Base-by-base conservation (phyloP, 2,329 filamentous ascomycete genomes). In the Bertia moriformis region DNA sequence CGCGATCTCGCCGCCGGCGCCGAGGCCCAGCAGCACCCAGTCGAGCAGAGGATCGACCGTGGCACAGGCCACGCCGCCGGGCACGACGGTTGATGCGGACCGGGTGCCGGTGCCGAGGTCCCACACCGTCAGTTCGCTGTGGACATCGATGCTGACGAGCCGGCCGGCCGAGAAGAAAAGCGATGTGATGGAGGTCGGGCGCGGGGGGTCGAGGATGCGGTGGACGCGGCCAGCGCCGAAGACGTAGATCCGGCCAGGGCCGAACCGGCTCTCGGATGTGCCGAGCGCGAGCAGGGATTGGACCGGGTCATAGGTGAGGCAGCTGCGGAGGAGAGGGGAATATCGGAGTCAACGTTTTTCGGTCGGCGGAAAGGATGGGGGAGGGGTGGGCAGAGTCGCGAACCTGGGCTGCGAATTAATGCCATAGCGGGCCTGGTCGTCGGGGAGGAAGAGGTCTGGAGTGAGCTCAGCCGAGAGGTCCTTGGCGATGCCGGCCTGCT, bases 211-310 rank as follows among this genome's bases (percentile, higher is more conserved):
- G 48, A 95, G 72, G 42, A 77, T 73, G 49, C 83, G 83, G 47
- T 82, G 75, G 39, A 96, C 82, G 43, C 91, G 76, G 42, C 72
- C 73, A 55, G 84, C 82, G 35, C 91, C 91, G 55, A 91, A 79
- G 48, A 98, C 65, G 59, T 93, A 93, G 54, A 96, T 83, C 55
- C 88, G 79, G 18, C 89, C 89, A 22, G 75, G 73, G 43, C 87
- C 87, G 53, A 84, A 94, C 51, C 82, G 78, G 46, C 82, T 86
- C 59, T 93, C 83, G 54, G 78, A 83, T 33, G 91, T 98, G 43
- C 87, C 91, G 45, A 96, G 75, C 32, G 91, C 91, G 39, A 98
- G 71, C 41, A 98, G 76, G 19, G 88, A 94, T 56, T 98, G 91
- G 12, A 95, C 71, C 1, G 91, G 88, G 48, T 96, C 88, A 63